These are phyloP conservation scores for Emergomyces africanus DNA, from an alignment of 2,329 filamentous ascomycete species.

Conservation along the genomic window DNA sequence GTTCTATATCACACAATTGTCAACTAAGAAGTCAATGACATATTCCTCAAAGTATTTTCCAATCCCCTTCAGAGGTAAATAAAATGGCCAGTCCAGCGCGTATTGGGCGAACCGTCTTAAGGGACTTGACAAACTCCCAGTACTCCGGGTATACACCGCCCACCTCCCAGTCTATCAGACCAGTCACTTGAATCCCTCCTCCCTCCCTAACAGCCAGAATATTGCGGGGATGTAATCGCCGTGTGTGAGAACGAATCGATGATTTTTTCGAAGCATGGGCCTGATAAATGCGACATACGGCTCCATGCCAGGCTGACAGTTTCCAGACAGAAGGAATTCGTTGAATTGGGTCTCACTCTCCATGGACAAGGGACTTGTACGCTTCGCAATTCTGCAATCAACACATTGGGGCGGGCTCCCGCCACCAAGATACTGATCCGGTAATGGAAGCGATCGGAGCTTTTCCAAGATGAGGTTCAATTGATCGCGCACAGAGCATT, in stretches of 20 bases:
- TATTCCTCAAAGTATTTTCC: constrained; percentile 6
- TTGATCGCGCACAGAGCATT: too few relatives aligned
- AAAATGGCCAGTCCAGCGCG: constrained; percentile 6
- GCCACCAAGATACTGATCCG: too few relatives aligned
- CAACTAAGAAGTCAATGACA: constrained; percentile 6
- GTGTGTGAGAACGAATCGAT: constrained; percentile 12
- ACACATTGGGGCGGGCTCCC: too few relatives aligned
- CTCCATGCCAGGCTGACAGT: background rate
- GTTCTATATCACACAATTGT: constrained; percentile 8
- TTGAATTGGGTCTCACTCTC: too few relatives aligned
- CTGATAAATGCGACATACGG: constrained; percentile 5
- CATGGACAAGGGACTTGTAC: too few relatives aligned
- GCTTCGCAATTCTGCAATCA: too few relatives aligned
- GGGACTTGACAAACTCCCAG: constrained; percentile 14
- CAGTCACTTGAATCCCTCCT: too few relatives aligned
- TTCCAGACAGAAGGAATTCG: background rate
- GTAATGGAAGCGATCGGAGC: too few relatives aligned
- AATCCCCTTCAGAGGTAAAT: constrained; percentile 7
- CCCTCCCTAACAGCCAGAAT: constrained; percentile 6
- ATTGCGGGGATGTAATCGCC: constrained; percentile 14
- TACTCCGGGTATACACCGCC: constrained; percentile 15
- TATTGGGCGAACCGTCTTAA: constrained; percentile 9
- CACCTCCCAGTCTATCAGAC: constrained; percentile 16
- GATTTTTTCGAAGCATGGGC: background rate
- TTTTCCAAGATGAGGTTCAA: too few relatives aligned